Percentiles rank a stretch among this genome's conserved stretches.
Conservation (phyloP, 73 alveolate species). For the Breviolum minutum region DNA sequence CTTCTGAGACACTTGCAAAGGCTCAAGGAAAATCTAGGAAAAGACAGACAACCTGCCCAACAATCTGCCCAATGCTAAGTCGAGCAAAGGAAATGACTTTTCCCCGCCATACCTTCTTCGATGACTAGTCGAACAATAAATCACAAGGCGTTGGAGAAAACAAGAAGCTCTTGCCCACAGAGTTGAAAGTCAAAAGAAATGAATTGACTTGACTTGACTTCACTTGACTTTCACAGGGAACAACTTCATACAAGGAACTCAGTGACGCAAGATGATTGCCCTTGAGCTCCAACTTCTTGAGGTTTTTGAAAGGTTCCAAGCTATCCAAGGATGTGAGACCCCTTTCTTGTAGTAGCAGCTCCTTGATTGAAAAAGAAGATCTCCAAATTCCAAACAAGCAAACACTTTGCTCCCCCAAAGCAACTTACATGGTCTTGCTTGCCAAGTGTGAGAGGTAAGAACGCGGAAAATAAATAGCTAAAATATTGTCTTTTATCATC, state of each 20-base stretch:
- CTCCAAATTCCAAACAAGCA: no score
- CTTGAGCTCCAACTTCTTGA: conserved; percentile 70
- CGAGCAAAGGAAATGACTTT: no score
- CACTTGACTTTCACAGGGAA: not conserved
- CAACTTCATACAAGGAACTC: conserved; percentile 29
- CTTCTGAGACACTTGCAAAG: not conserved
- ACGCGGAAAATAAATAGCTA: no score
- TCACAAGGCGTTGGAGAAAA: no score
- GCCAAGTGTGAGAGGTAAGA: no score
- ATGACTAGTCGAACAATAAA: no score
- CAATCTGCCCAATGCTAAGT: no score
- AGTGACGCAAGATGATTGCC: conserved; percentile 48
- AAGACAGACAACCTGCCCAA: no score
- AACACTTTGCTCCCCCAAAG: no score
- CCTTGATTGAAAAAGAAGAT: not conserved
- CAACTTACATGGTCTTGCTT: no score
- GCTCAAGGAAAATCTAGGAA: not conserved
- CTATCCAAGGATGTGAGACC: conserved; percentile 66
- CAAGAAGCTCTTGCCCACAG: not conserved
- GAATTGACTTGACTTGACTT: not conserved
- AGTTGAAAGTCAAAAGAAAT: not conserved
- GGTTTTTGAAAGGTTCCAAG: conserved; percentile 66
- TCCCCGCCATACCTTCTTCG: no score
- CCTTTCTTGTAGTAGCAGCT: conserved; percentile 50
- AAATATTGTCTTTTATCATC: no score